Conservation (phyloP, 768 basidiomycete genomes). For the Coprinellus micaceus region DNA sequence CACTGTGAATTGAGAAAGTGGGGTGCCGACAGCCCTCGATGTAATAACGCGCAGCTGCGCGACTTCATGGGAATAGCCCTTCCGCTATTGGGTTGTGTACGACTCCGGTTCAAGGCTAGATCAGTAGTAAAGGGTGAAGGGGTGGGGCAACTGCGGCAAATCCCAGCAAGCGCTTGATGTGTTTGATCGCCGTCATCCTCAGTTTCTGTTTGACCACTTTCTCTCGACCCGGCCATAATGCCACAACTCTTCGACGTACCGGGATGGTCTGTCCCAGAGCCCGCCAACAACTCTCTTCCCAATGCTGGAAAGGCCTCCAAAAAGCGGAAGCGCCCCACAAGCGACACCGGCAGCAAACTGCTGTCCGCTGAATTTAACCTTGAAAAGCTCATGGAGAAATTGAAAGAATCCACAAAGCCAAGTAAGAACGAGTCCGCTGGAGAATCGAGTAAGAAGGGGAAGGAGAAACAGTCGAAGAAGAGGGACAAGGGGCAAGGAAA, state of each 20-base stretch:
- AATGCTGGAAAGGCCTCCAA: slow-evolving; percentile 34
- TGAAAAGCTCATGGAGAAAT: slow-evolving; percentile 56
- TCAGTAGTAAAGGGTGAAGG: no score
- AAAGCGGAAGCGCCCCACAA: slow-evolving; percentile 50
- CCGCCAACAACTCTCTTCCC: slow-evolving; percentile 26
- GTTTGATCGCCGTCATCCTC: neutral
- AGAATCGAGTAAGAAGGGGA: slow-evolving; percentile 12
- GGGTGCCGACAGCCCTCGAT: no score
- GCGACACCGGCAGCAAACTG: slow-evolving; percentile 31
- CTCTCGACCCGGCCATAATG: slow-evolving; percentile 24
- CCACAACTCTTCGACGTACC: slow-evolving; percentile 52
- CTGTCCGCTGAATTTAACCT: slow-evolving; percentile 47
- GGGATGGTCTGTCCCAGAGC: slow-evolving; percentile 58
- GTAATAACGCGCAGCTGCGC: no score
- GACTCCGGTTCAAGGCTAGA: no score
- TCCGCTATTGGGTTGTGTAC: neutral
- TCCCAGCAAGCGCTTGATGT: neutral
- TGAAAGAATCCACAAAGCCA: slow-evolving; percentile 27
- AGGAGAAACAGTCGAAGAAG: slow-evolving; percentile 16
- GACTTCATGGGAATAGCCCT: neutral
- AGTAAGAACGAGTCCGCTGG: slow-evolving; percentile 15
- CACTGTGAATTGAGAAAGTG: no score
- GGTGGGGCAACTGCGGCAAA: no score
- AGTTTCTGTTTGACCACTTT: neutral
- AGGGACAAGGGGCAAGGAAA: neutral